phyloP scores from a whole-genome alignment of 2,329 filamentous ascomycete species.

The Penicillium sp. region DNA sequence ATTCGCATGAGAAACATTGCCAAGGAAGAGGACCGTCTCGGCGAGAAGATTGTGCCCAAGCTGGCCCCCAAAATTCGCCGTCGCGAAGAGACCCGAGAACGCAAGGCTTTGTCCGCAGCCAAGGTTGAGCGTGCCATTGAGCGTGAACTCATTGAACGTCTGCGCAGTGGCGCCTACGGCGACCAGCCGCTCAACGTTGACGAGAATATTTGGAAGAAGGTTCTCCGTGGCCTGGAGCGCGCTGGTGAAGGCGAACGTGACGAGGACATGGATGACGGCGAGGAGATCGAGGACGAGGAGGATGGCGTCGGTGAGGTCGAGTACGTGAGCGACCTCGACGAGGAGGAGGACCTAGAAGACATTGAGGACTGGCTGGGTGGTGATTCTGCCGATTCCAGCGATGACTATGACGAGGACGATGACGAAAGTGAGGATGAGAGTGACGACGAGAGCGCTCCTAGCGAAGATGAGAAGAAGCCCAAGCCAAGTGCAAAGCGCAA shows the following conservation, averaged over 20 bases:
- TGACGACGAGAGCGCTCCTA: constrained; percentile 37
- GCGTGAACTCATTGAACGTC: constrained; percentile 82
- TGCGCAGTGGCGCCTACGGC: constrained; percentile 89
- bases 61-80: constrained; percentile 82
- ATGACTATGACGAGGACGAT: constrained; percentile 43
- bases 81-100: constrained; percentile 67
- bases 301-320: constrained; percentile 74
- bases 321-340: constrained; percentile 87
- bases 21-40: constrained; percentile 81
- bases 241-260: constrained; percentile 77
- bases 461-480: constrained; percentile 44
- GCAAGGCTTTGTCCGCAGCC: constrained; percentile 73
- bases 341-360: constrained; percentile 73
- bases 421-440: constrained; percentile 52
- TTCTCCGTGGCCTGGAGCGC: constrained; percentile 81
- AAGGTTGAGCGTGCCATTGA: constrained; percentile 96
- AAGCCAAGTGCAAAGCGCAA: constrained; percentile 52
- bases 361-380: constrained; percentile 94
- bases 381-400: constrained; percentile 50
- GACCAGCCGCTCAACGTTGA: constrained; percentile 93
- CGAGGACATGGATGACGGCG: constrained; percentile 81
- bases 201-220: constrained; percentile 94
- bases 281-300: constrained; percentile 68
- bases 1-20: constrained; percentile 71
- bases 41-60: constrained; percentile 81